phyloP scores from a whole-genome alignment of 306 rosid genomes.

The Gastrolobium bilobum region DNA sequence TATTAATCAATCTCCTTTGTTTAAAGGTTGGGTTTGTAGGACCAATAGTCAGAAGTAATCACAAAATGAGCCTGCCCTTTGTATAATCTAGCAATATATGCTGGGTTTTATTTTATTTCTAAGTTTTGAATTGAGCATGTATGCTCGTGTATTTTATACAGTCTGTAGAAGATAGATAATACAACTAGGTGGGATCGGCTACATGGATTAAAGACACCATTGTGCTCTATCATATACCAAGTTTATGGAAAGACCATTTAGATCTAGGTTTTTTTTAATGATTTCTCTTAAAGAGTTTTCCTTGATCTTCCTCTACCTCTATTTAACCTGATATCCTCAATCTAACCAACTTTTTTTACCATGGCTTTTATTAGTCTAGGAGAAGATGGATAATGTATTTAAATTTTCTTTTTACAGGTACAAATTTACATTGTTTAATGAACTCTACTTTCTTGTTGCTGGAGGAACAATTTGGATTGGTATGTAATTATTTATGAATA shows the following conservation, averaged over 20 bases:
- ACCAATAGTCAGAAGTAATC: conserved; percentile 19
- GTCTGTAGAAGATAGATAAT: conserved; percentile 23
- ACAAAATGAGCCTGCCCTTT: not conserved
- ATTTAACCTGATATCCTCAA: conserved; percentile 17
- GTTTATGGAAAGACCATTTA: not conserved
- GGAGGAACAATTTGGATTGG: conserved; percentile 99
- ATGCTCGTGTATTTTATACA: conserved; percentile 15
- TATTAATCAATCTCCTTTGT: conserved; percentile 1
- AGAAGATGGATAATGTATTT: conserved; percentile 25
- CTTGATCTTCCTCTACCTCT: conserved; percentile 25
- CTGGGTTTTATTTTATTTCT: not conserved
- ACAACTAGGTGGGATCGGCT: not conserved
- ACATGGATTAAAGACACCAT: not conserved
- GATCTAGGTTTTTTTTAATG: conserved; percentile 1
- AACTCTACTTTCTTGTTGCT: conserved; percentile 97
- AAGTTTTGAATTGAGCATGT: conserved; percentile 1
- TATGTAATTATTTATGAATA: conserved; percentile 50
- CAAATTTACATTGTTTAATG: conserved; percentile 93
- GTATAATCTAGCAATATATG: conserved; percentile 25
- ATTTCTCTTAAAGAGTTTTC: conserved; percentile 20
- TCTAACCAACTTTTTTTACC: conserved; percentile 3
- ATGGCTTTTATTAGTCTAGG: conserved; percentile 10
- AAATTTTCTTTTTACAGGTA: conserved; percentile 73
- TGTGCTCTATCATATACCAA: conserved; percentile 1
- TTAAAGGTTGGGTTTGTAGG: conserved; percentile 3